Base-by-base conservation (phyloP, 1,139 yeast genomes). In the Yamadazyma atlantica region DNA sequence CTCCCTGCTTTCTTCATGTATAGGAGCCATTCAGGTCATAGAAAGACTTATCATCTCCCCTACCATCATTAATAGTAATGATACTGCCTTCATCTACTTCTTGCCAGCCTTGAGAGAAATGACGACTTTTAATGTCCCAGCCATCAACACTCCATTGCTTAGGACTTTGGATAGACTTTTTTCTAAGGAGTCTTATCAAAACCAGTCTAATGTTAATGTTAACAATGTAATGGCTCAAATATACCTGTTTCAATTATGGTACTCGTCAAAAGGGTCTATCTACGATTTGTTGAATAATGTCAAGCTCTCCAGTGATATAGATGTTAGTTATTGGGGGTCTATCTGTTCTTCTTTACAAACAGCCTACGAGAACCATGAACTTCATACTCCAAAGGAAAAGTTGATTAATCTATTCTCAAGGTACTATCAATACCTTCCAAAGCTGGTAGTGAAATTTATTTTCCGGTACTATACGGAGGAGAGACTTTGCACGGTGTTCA, bases 401-500 rank as follows among this genome's bases (percentile, higher is more conserved):
- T 51, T 81, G 26, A 58, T 79, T 2, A 57, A 59, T 2, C 69
- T 76, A 38, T 72, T 76, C 40, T 52, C 77, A 31, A 51, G 53
- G 10, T 57, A 75, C 48, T 54, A 71, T 28, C 60, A 57, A 8
- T 55, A 56, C 35, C 44, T 78, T 24, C 60, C 73, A 3, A 62
- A 62, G 0, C 57, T 57, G 3, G 62, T 64, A 10, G 65, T 71
- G 5, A 47, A 58, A 11, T 68, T 69, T 40, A 69, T 80, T 1
- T 57, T 80, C 27, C 55, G 63, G 6, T 73, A 65, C 49, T 82
- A 77, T 51, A 58, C 62, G 1, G 66, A 69, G n/a, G 77, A 73
- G 38, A 70, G 71, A 36, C 50, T 72, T 18, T 82, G 89, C 49
- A 66, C 80, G 1, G 73, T 80, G 6, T 53, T 79, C n/a, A 61